Evolutionary conservation across 2,329 filamentous ascomycete genomes (phyloP), one percentile per base, ranked within the genome.

Genomic region (Stagonosporopsis chrysanthemi): DNA sequence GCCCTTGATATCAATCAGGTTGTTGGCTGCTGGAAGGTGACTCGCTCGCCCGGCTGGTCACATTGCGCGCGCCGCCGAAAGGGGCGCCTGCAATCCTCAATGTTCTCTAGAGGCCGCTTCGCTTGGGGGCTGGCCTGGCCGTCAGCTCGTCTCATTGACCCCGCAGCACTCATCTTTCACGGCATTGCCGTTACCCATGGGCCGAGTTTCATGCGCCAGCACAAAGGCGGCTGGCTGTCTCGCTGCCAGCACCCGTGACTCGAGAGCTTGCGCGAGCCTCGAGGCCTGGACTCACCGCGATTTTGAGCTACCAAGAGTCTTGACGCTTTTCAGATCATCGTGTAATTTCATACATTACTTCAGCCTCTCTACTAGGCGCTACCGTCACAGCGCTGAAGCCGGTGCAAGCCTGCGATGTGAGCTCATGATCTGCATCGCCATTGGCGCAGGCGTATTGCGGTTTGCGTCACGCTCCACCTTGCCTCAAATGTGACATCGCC

Each of bases 111-210:
- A 23, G n/a, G 43, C 50, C 50, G 39, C 55, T 50, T 53, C 26
- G 26, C 26, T 28, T 28, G 26, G 50, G 55, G 43, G 55, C 44
- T 58, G 55, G 49, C 45, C 50, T 40, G 50, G 35, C 26, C 45
- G 50, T 58, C 49, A 58, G 49, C 56, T 53, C 49, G 40, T 38
- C 23, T 57, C 44, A 39, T 43, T 57, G 40, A 57, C 56, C 56
- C 56, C 56, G 56, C 56, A 58, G 41, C 56, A 54, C 35, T 57
- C 19, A 14, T 44, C 43, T 44, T 35, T 49, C 48, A 31, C 49
- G 54, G 48, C 54, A 44, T 57, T 48, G 54, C 54, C 38, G 48
- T 48, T 48, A 43, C 52, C 15, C 15, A 39, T 38, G 52, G 36
- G 39, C 54, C 54, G 54, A 52, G 43, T 57, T 52, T 52, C 54